phyloP scores from a whole-genome alignment of 2,329 filamentous ascomycete genomes.

The Ophiostoma himal-ulmi region DNA sequence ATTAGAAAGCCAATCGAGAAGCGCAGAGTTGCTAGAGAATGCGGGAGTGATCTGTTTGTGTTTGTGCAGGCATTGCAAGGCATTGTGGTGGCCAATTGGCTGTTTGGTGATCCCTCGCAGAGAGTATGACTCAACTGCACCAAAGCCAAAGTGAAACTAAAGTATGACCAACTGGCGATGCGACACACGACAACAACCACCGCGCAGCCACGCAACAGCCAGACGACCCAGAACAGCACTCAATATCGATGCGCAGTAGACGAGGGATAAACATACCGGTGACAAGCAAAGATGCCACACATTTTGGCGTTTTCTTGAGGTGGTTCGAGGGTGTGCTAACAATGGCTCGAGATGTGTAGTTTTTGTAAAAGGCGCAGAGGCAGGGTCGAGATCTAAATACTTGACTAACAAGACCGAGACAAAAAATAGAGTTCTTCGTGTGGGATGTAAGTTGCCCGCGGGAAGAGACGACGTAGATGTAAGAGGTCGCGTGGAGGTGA shows the following conservation, averaged over 20 bases:
- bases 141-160: slow-evolving; percentile 22
- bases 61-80: not conserved
- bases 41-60: not conserved
- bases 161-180: not conserved
- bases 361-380: not conserved
- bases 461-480: slow-evolving; percentile 12
- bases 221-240: not conserved
- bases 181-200: slow-evolving; percentile 2
- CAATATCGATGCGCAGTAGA: not conserved
- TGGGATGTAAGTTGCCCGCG: slow-evolving; percentile 15
- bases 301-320: slow-evolving; percentile 43
- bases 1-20: slow-evolving; percentile 9
- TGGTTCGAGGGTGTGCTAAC: not conserved
- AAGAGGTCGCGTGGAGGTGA: slow-evolving; percentile 18
- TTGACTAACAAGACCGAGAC: not conserved
- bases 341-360: slow-evolving; percentile 5
- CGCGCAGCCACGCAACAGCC: not conserved
- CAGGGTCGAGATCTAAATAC: slow-evolving; percentile 10
- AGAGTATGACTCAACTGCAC: slow-evolving; percentile 28
- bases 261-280: slow-evolving; percentile 59
- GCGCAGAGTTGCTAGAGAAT: no score
- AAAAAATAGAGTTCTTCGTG: slow-evolving; percentile 8
- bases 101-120: slow-evolving; percentile 21
- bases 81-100: not conserved
- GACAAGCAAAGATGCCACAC: slow-evolving; percentile 97